Percentiles rank a stretch among this genome's conserved stretches.
Conservation (phyloP, 1,139 yeast species). For the Schwanniomyces etchellsii region DNA sequence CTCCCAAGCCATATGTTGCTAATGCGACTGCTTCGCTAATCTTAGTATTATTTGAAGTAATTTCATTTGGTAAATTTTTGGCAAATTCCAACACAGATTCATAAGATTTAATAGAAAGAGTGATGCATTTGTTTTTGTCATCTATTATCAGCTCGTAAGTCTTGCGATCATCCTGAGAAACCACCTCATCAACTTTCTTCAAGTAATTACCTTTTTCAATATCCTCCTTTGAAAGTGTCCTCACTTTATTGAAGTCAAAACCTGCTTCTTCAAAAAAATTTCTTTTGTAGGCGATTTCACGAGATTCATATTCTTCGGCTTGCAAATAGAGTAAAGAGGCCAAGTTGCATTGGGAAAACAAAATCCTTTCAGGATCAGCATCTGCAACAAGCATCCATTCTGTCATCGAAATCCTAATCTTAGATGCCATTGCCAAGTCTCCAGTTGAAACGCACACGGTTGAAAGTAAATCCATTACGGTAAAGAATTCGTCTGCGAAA, state of each 20-base stretch:
- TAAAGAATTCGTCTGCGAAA: slow-evolving; percentile 69
- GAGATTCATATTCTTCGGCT: slow-evolving; percentile 60
- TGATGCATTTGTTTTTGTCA: slow-evolving; percentile 36
- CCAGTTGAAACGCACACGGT: slow-evolving; percentile 66
- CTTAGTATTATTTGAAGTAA: slow-evolving; percentile 13
- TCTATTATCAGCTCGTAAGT: slow-evolving; percentile 15
- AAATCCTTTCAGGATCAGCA: slow-evolving; percentile 57
- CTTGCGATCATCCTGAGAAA: slow-evolving; percentile 10
- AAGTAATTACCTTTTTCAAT: slow-evolving; percentile 8
- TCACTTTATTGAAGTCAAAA: slow-evolving; percentile 18
- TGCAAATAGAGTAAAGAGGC: slow-evolving; percentile 70
- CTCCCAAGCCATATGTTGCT: slow-evolving; percentile 83
- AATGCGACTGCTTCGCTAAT: slow-evolving; percentile 63
- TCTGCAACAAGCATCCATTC: slow-evolving; percentile 73
- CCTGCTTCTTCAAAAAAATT: slow-evolving; percentile 17
- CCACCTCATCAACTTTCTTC: slow-evolving; percentile 5
- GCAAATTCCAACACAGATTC: slow-evolving; percentile 53
- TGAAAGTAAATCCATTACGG: slow-evolving; percentile 64
- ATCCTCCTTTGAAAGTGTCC: slow-evolving; percentile 4
- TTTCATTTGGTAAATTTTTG: slow-evolving; percentile 38
- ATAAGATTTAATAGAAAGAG: slow-evolving; percentile 41
- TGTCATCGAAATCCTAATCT: slow-evolving; percentile 61
- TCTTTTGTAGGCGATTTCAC: slow-evolving; percentile 29
- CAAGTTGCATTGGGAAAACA: slow-evolving; percentile 64
- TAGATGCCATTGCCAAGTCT: slow-evolving; percentile 57